These are phyloP conservation scores for Pythium sp. DNA, from an alignment of 352 stramenopile genomes.

Conservation along the genomic window DNA sequence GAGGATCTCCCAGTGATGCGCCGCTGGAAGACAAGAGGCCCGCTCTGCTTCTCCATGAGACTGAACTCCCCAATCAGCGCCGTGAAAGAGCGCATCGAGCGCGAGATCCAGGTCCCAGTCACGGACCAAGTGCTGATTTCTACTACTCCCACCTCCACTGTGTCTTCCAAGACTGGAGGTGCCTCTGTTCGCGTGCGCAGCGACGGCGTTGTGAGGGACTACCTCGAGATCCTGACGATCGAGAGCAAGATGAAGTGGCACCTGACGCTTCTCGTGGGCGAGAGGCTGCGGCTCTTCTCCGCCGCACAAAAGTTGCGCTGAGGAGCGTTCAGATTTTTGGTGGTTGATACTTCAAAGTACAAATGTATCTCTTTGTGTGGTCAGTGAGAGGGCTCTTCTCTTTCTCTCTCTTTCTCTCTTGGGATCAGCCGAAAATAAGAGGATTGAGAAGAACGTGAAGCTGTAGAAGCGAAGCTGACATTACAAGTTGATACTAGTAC, in stretches of 20 bases:
- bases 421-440: neutral
- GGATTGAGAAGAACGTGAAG: neutral
- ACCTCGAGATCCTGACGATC: slow-evolving; percentile 10
- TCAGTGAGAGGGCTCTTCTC: neutral
- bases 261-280: slow-evolving; percentile 30
- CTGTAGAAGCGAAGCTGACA: neutral
- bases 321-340: neutral
- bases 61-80: neutral
- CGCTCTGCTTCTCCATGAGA: slow-evolving; percentile 7
- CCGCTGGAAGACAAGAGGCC: slow-evolving; percentile 4
- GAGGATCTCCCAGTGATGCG: slow-evolving; percentile 6
- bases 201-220: slow-evolving; percentile 6
- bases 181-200: slow-evolving; percentile 11
- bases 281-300: slow-evolving; percentile 19
- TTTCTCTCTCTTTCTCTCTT: neutral
- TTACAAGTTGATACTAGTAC: neutral
- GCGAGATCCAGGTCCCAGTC: slow-evolving; percentile 12
- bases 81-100: slow-evolving; percentile 20
- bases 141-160: neutral
- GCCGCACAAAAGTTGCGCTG: neutral
- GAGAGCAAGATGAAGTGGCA: slow-evolving; percentile 20
- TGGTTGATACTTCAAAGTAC: neutral
- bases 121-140: slow-evolving; percentile 19
- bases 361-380: neutral
- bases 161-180: neutral